phyloP scores from a whole-genome alignment of 2,329 filamentous ascomycete genomes.

The Parasarocladium wereldwijsianum region DNA sequence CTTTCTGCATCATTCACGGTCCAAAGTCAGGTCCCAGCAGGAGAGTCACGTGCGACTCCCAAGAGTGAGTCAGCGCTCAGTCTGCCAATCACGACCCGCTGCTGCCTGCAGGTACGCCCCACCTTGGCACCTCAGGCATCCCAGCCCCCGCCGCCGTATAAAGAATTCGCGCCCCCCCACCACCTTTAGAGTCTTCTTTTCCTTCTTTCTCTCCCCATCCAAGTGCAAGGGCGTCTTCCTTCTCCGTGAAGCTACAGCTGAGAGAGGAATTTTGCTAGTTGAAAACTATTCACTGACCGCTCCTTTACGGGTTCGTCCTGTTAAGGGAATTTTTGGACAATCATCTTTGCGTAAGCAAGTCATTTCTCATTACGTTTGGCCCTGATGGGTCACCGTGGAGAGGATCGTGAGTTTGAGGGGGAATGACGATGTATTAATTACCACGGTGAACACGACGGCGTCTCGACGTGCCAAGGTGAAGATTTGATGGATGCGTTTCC shows the following conservation, averaged over 20 bases:
- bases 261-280: conserved; percentile 83
- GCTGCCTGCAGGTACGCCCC: conserved; percentile 4
- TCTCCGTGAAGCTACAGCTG: conserved; percentile 47
- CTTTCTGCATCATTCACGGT: no score
- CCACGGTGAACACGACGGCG: no score
- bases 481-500: no score
- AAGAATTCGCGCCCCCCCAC: conserved; percentile 16
- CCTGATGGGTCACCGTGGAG: conserved; percentile 22
- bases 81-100: conserved; percentile 1
- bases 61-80: no score
- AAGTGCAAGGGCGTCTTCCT: conserved; percentile 54
- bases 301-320: conserved; percentile 51
- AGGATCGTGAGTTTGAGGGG: no score
- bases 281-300: conserved; percentile 68
- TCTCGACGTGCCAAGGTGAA: no score
- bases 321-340: conserved; percentile 58
- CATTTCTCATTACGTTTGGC: conserved; percentile 26
- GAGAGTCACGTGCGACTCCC: no score
- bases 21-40: no score
- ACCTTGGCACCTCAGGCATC: background rate
- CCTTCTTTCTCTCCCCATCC: conserved; percentile 33
- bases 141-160: conserved; percentile 11
- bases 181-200: conserved; percentile 14
- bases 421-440: no score
- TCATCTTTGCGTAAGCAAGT: conserved; percentile 14